Evolutionary conservation across 2,329 filamentous ascomycete genomes (phyloP).

Genomic region (Alternaria triticimaculans): DNA sequence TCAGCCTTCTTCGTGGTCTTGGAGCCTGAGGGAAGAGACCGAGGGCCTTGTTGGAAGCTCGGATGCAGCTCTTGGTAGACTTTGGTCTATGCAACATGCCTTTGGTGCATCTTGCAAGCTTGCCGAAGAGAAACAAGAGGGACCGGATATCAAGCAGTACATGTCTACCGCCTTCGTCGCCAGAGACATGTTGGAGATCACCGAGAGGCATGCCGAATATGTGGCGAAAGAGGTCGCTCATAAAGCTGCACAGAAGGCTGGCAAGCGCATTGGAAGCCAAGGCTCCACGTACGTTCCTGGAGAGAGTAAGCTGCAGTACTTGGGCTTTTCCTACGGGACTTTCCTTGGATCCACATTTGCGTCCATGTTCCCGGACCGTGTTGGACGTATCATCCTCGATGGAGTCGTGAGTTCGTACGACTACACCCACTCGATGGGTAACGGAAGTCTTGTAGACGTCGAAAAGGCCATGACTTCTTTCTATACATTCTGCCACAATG

Average conservation of each 20-base stretch:
- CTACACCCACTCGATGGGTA: constrained; percentile 47
- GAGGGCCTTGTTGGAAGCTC: constrained; percentile 51
- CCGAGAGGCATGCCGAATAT: constrained; percentile 53
- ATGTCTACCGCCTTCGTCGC: constrained; percentile 57
- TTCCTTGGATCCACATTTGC: constrained; percentile 49
- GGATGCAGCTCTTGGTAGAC: constrained; percentile 51
- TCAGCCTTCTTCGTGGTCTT: constrained; percentile 40
- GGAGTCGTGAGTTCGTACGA: constrained; percentile 53
- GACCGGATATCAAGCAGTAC: constrained; percentile 51
- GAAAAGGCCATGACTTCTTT: constrained; percentile 54
- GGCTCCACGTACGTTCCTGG: constrained; percentile 12
- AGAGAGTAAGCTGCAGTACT: constrained; percentile 50
- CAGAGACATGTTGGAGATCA: constrained; percentile 58
- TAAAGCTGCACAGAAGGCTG: background rate
- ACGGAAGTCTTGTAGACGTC: constrained; percentile 52
- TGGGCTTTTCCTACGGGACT: constrained; percentile 59
- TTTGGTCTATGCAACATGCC: constrained; percentile 52
- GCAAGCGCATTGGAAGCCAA: background rate
- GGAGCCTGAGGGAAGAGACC: constrained; percentile 45
- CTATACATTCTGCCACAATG: constrained; percentile 54
- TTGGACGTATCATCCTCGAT: constrained; percentile 50
- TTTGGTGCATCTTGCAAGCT: constrained; percentile 40
- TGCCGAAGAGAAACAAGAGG: constrained; percentile 31
- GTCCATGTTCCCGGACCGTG: constrained; percentile 48
- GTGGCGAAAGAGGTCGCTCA: constrained; percentile 18